phyloP scores from a whole-genome alignment of 257 asterid genomes.

The Mitragyna speciosa region DNA sequence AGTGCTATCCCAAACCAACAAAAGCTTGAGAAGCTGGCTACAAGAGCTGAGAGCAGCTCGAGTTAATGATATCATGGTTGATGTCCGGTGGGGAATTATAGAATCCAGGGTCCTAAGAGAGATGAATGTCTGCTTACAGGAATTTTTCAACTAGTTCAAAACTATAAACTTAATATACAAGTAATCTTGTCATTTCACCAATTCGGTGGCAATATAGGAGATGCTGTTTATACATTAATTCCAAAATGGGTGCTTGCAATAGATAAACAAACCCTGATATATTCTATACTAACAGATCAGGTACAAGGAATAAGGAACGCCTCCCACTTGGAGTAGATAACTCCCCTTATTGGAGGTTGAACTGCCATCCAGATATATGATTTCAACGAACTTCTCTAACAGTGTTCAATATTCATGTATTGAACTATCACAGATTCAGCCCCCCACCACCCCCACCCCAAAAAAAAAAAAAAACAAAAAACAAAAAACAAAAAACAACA shows the following conservation, averaged over 20 bases:
- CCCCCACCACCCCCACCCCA: too few relatives aligned
- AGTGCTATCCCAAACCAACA: constrained; percentile 46
- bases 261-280: constrained; percentile 53
- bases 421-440: not conserved
- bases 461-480: too few relatives aligned
- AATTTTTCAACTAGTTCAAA: constrained; percentile 49
- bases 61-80: constrained; percentile 57
- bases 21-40: constrained; percentile 59
- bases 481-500: too few relatives aligned
- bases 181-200: constrained; percentile 93
- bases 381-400: not conserved
- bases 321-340: constrained; percentile 74
- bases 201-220: constrained; percentile 86
- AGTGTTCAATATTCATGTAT: not conserved
- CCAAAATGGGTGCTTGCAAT: constrained; percentile 66
- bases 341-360: constrained; percentile 58
- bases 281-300: constrained; percentile 62
- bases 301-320: constrained; percentile 54
- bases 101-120: constrained; percentile 58
- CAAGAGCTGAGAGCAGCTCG: constrained; percentile 43
- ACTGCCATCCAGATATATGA: constrained; percentile 63
- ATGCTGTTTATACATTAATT: constrained; percentile 55
- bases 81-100: constrained; percentile 88
- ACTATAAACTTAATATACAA: constrained; percentile 58
- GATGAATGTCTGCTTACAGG: constrained; percentile 69